Conservation (phyloP, 306 rosid species). For the Lathyrus oleraceus region DNA sequence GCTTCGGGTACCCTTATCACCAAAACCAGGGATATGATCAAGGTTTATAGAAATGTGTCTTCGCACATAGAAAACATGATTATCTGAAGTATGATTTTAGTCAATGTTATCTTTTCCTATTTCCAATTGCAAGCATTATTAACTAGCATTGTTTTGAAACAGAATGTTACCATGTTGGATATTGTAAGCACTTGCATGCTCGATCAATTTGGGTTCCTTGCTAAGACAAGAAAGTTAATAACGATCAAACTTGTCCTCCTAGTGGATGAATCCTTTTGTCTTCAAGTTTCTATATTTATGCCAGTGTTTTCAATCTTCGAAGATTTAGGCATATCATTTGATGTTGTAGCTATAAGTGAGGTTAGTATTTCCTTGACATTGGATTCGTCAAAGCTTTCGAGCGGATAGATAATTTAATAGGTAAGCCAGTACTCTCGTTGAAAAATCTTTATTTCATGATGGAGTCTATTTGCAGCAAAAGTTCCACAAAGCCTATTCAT, state of each 20-base stretch:
- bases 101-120: slow-evolving; percentile 29
- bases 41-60: slow-evolving; percentile 55
- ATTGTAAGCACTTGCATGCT: slow-evolving; percentile 97
- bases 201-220: slow-evolving; percentile 92
- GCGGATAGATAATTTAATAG: slow-evolving; percentile 85
- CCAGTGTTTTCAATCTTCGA: slow-evolving; percentile 87
- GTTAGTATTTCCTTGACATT: slow-evolving; percentile 83
- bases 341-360: slow-evolving; percentile 83
- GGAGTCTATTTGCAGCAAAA: background rate
- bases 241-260: background rate
- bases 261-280: slow-evolving; percentile 26
- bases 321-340: slow-evolving; percentile 84
- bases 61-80: slow-evolving; percentile 21
- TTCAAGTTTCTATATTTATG: slow-evolving; percentile 26
- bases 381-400: slow-evolving; percentile 88
- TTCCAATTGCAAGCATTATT: slow-evolving; percentile 69
- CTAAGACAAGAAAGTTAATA: slow-evolving; percentile 63
- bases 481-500: background rate
- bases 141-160: slow-evolving; percentile 89
- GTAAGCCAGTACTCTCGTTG: too few relatives aligned
- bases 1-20: slow-evolving; percentile 94
- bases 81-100: slow-evolving; percentile 14
- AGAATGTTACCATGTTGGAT: slow-evolving; percentile 93
- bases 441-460: background rate
- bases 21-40: slow-evolving; percentile 82